These are phyloP conservation scores for Lonicera japonica DNA, from an alignment of 129 eudicot genomes.

Conservation along the genomic window DNA sequence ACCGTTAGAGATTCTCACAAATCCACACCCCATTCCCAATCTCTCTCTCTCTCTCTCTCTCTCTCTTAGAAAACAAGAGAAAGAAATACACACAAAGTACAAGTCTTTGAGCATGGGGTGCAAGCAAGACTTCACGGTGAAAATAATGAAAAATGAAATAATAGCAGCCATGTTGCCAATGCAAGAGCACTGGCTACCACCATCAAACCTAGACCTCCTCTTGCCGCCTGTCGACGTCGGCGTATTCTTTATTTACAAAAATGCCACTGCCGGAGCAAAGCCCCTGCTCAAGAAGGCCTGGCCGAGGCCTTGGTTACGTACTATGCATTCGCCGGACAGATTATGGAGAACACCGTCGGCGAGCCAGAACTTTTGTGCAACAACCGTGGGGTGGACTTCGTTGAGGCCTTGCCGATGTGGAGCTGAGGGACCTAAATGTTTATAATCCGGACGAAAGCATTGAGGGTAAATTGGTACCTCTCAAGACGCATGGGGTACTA, in stretches of 20 bases:
- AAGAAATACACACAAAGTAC: not conserved
- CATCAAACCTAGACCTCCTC: constrained; percentile 46
- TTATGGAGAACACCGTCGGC: constrained; percentile 20
- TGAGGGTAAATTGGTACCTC: constrained; percentile 47
- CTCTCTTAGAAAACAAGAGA: not conserved
- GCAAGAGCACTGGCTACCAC: constrained; percentile 42
- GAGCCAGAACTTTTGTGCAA: constrained; percentile 41
- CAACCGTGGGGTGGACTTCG: constrained; percentile 45
- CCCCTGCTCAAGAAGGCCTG: constrained; percentile 34
- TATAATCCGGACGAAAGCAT: constrained; percentile 43
- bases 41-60: constrained; percentile 3
- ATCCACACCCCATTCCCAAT: not conserved
- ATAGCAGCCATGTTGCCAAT: constrained; percentile 10
- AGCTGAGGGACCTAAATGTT: constrained; percentile 31
- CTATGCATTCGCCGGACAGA: constrained; percentile 33
- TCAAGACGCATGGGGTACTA: constrained; percentile 32
- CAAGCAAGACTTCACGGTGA: not conserved
- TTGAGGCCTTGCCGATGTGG: constrained; percentile 39
- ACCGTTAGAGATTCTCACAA: not conserved
- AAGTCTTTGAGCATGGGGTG: not conserved
- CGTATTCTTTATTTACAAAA: constrained; percentile 43
- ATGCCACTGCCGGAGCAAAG: not conserved
- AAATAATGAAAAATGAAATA: not conserved
- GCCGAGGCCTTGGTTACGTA: constrained; percentile 29
- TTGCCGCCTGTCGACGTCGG: constrained; percentile 40